These are phyloP conservation scores for Cryptococcus depauperatus DNA, from an alignment of 1,284 basidiomycete species.

Conservation along the genomic window DNA sequence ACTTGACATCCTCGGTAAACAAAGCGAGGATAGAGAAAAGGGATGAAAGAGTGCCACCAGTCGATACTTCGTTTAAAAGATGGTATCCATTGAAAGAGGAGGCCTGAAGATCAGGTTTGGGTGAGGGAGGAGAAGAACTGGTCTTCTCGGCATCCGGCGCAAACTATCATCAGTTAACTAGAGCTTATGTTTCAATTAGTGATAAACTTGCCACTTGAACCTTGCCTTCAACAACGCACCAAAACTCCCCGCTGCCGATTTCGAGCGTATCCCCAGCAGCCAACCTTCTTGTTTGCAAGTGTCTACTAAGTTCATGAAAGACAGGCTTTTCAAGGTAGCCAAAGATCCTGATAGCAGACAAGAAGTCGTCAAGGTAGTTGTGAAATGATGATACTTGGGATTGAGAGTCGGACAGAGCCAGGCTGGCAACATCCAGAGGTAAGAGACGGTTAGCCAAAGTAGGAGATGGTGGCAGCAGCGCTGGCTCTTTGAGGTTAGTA, in stretches of 20 bases:
- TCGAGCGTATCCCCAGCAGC: constrained; percentile 84
- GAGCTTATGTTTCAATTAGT: background rate
- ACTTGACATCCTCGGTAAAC: constrained; percentile 94
- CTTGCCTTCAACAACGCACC: constrained; percentile 86
- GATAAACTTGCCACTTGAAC: constrained; percentile 43
- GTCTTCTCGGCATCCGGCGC: constrained; percentile 48
- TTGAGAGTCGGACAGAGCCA: constrained; percentile 66
- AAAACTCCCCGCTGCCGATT: constrained; percentile 79
- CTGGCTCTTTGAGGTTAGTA: constrained; percentile 74
- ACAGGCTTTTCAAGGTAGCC: constrained; percentile 93
- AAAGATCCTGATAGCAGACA: constrained; percentile 88
- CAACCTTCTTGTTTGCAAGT: constrained; percentile 80
- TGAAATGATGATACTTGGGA: constrained; percentile 60
- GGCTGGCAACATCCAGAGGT: constrained; percentile 23
- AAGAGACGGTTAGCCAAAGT: constrained; percentile 25
- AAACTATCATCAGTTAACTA: constrained; percentile 46
- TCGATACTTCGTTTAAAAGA: constrained; percentile 84
- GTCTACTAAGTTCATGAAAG: constrained; percentile 87
- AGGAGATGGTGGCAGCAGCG: constrained; percentile 44
- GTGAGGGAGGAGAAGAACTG: constrained; percentile 18
- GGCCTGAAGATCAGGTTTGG: constrained; percentile 10
- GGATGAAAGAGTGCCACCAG: constrained; percentile 89
- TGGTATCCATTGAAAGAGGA: constrained; percentile 75
- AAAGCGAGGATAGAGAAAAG: constrained; percentile 90
- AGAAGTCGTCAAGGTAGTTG: constrained; percentile 89